Base-by-base conservation (phyloP, 352 stramenopile species). In the Pythium apleroticum region DNA sequence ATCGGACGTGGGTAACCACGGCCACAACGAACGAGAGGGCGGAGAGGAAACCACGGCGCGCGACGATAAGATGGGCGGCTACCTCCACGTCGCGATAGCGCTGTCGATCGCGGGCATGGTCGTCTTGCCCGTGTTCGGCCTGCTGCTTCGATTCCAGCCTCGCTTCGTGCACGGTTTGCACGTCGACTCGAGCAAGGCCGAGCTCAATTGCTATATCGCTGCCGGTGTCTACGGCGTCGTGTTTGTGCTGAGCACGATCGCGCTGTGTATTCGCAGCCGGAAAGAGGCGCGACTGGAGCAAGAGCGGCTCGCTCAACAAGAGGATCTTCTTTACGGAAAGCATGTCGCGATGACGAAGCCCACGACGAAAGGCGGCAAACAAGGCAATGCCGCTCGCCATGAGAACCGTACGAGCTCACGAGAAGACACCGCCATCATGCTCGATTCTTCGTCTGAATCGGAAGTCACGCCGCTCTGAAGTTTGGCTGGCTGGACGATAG, bases 161-260 rank as follows among this genome's bases (percentile, higher is more conserved):
- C 19, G 54, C n/a, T 87, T 88, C 52, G 60, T 89, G 31, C 80
- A 74, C 54, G 84, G 84, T 1, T 65, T 92, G 22, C 74, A 78
- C 57, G 67, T 75, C 31, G 73, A 76, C 22, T 33, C 76, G 11
- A 68, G 41, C 20, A 63, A 62, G 1, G 84, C 81, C 7, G 80
- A 86, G 68, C 41, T 62, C 57, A 90, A 92, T 57, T 93, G 84
- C 65, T 89, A 85, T 61, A 63, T 91, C 30, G 74, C 74, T 2
- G 77, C 73, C 27, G 72, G 63, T 14, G 69, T 75, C 58, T 93
- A 93, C 63, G 72, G 64, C 37, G 73, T 43, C 33, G 65, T 82
- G 4, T 78, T 83, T 30, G 25, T 90, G 27, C n/a, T 73, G 6
- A 80, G 72, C 25, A 20, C 41, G 3, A 22, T 70, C 20, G 20